Percentiles rank a stretch among this genome's conserved stretches.
Conservation (phyloP, 495 filamentous ascomycete genomes). For the Penicillium goetzii region DNA sequence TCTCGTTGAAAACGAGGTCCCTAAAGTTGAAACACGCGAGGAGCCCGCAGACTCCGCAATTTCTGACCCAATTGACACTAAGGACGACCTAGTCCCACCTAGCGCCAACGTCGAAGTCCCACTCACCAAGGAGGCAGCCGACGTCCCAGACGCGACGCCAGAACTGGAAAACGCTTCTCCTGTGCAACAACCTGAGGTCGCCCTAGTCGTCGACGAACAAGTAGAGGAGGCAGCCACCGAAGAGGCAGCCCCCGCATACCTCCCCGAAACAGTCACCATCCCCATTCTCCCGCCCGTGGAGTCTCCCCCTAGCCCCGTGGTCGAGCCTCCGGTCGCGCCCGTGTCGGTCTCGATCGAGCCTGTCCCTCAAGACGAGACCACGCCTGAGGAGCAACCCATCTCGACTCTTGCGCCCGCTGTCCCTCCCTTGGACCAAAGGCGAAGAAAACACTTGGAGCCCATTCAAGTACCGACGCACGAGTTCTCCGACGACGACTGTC, state of each 20-base stretch:
- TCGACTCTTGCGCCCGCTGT: constrained; percentile 20
- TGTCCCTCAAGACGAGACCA: constrained; percentile 21
- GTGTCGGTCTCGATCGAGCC: constrained; percentile 24
- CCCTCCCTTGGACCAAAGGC: constrained; percentile 46
- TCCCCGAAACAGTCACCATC: constrained; percentile 24
- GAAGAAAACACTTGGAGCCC: constrained; percentile 55
- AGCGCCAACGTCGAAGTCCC: constrained; percentile 40
- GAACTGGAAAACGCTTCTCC: constrained; percentile 33
- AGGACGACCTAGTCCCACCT: constrained; percentile 40
- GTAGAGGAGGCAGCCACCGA: constrained; percentile 16
- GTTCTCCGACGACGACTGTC: constrained; percentile 64
- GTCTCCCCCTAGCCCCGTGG: constrained; percentile 23
- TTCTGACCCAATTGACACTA: constrained; percentile 33
- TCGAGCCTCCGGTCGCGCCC: constrained; percentile 27
- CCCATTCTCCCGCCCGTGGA: constrained; percentile 28
- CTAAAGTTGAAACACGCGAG: constrained; percentile 36
- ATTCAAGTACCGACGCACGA: constrained; percentile 59
- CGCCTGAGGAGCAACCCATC: constrained; percentile 27
- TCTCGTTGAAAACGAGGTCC: neutral
- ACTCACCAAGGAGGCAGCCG: constrained; percentile 36
- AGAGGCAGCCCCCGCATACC: constrained; percentile 18
- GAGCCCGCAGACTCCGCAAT: constrained; percentile 32
- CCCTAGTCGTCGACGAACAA: constrained; percentile 24
- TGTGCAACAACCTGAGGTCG: constrained; percentile 27
- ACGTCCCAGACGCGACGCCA: constrained; percentile 28